Evolutionary conservation across 169 alveolate species (phyloP), one percentile per base, ranked within the genome.

Genomic region (Plasmodium inui): DNA sequence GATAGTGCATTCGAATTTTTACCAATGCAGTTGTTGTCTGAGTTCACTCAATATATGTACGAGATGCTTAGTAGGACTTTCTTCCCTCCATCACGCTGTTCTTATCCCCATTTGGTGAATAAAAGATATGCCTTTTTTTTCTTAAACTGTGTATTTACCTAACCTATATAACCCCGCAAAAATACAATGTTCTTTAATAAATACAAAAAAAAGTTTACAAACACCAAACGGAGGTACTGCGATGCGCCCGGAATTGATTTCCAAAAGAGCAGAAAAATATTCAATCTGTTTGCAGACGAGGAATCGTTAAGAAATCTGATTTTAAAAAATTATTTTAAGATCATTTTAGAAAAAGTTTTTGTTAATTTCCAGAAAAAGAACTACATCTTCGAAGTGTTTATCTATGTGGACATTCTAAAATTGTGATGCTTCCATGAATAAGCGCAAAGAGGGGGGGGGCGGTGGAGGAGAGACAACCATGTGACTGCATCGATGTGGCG

Each of bases 201-300:
- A 39, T 79, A 78, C 67, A 89, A 26, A 41, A 89, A 78, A 41
- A 89, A 89, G 67, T 61, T 79, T 61, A 89, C 46, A 78, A 89
- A 89, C 74, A 89, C 94, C n/a, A 89, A 89, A 79, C 80, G 94
- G 74, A 39, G 76, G 70, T 79, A 78, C 71, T 89, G 94, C 50
- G 81, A 61, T 50, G 74, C 19, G 19, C 89, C 78, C 26, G 71
- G 32, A 72, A 72, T 30, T 79, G 44, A 19, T 32, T 57, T 61
- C 9, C 70, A 80, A 79, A 71, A 41, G 82, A 32, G 19, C 34
- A 73, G 55, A 2, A 71, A 41, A 78, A 17, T 57, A 22, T 41
- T 61, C 5, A 28, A 14, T 37, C n/a, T 32, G 30, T 14, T 28
- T 61, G 55, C 74, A 26, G 39, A 26, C 50, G 82, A 39, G 19